These are phyloP conservation scores for Cytospora paraplurivora DNA, from an alignment of 2,329 filamentous ascomycete species.

Conservation along the genomic window DNA sequence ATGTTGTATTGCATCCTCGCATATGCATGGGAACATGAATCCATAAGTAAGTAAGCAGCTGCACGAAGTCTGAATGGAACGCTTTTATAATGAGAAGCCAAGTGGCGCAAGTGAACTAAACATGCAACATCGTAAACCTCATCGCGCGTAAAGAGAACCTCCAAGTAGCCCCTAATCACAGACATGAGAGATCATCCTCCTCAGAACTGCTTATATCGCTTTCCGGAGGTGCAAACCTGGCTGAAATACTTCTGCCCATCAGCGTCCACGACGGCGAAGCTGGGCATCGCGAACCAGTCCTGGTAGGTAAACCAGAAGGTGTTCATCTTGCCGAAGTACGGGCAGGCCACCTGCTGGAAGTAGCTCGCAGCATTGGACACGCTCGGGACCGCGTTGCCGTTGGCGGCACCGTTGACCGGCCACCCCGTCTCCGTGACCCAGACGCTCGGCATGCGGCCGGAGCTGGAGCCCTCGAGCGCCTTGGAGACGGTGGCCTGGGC, in stretches of 20 bases:
- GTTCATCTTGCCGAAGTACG: slow-evolving; percentile 62
- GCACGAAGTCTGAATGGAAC: neutral
- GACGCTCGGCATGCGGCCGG: slow-evolving; percentile 63
- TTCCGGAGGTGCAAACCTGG: neutral
- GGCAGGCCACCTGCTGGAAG: slow-evolving; percentile 78
- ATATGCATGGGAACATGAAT: neutral
- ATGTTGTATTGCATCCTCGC: neutral
- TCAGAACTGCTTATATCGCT: neutral
- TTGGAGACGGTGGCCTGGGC: slow-evolving; percentile 54
- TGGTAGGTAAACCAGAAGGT: slow-evolving; percentile 71
- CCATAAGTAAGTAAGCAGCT: neutral
- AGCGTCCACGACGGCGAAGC: slow-evolving; percentile 15
- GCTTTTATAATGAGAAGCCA: neutral
- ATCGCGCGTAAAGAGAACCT: neutral
- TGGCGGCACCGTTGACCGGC: slow-evolving; percentile 69
- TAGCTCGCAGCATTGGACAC: slow-evolving; percentile 72
- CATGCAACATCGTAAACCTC: neutral
- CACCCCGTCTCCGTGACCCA: slow-evolving; percentile 92
- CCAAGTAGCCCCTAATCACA: neutral
- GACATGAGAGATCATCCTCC: neutral
- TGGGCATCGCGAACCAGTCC: slow-evolving; percentile 17
- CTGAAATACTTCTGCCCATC: slow-evolving; percentile 15
- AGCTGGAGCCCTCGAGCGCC: slow-evolving; percentile 36
- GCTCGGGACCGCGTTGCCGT: slow-evolving; percentile 65
- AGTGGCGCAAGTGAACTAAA: neutral